Evolutionary conservation across 495 filamentous ascomycete species (phyloP).

Genomic region (Penicillium mononematosum): DNA sequence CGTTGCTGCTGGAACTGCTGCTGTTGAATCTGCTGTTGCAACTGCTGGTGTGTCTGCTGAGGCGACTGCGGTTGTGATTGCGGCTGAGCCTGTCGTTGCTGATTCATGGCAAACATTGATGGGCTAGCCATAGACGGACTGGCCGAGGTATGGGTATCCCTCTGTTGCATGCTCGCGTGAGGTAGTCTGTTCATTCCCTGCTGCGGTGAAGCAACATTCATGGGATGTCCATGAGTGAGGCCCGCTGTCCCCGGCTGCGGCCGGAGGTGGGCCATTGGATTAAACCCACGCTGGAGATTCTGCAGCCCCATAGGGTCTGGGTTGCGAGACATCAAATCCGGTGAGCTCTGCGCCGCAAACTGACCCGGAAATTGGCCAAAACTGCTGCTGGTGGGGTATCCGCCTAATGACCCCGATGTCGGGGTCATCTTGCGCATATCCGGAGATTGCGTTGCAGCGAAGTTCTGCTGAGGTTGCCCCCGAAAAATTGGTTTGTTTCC

Average conservation of each 20-base stretch:
- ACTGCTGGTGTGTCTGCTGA: constrained; percentile 32
- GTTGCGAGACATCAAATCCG: constrained; percentile 36
- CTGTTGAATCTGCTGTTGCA: constrained; percentile 30
- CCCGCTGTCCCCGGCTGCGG: constrained; percentile 27
- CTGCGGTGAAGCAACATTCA: constrained; percentile 39
- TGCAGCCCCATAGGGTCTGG: constrained; percentile 37
- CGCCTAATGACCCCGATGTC: constrained; percentile 34
- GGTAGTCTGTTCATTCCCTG: constrained; percentile 39
- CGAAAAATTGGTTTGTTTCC: constrained; percentile 31
- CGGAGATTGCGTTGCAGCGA: constrained; percentile 33
- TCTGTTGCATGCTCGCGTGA: constrained; percentile 30
- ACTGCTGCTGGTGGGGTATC: constrained; percentile 32
- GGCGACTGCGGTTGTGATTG: constrained; percentile 36
- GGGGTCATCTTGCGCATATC: constrained; percentile 43
- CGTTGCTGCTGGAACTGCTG: constrained; percentile 25
- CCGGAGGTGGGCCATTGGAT: constrained; percentile 37
- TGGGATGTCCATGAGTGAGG: constrained; percentile 33
- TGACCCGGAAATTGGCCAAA: constrained; percentile 37
- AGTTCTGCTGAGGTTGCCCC: constrained; percentile 31
- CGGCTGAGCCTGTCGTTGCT: constrained; percentile 29
- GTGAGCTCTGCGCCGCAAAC: constrained; percentile 35
- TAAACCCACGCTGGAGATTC: constrained; percentile 36
- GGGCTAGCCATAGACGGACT: constrained; percentile 32
- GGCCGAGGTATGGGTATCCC: constrained; percentile 29
- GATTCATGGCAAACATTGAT: constrained; percentile 31